Evolutionary conservation across 805 yeast species (phyloP).

Genomic region (Starmerella lactis-condensi): DNA sequence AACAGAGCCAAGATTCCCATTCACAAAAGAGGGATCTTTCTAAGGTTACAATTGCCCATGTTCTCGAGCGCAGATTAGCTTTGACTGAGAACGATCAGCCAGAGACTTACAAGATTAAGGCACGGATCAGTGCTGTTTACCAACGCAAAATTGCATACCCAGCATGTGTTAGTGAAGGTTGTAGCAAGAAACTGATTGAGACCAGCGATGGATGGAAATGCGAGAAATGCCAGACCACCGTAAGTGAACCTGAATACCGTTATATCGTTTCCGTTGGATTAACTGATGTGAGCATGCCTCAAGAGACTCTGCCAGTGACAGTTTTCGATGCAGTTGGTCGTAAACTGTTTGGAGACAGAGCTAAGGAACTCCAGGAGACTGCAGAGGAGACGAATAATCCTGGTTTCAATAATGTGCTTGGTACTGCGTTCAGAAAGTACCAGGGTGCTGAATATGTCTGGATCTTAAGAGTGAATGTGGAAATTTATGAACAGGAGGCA

Average conservation of each 20-base stretch:
- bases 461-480: slow-evolving; percentile 66
- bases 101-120: slow-evolving; percentile 61
- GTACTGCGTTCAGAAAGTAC: slow-evolving; percentile 29
- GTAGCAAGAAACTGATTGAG: slow-evolving; percentile 71
- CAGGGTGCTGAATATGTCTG: slow-evolving; percentile 56
- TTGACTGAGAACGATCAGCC: slow-evolving; percentile 47
- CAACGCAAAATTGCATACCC: slow-evolving; percentile 74
- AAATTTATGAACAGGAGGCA: slow-evolving; percentile 59
- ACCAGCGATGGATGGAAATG: slow-evolving; percentile 76
- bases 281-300: slow-evolving; percentile 49
- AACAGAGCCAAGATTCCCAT: slow-evolving; percentile 17
- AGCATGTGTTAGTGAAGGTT: slow-evolving; percentile 59
- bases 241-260: slow-evolving; percentile 54
- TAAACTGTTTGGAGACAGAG: slow-evolving; percentile 46
- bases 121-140: slow-evolving; percentile 50
- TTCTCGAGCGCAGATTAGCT: slow-evolving; percentile 51
- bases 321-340: slow-evolving; percentile 73
- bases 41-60: slow-evolving; percentile 36
- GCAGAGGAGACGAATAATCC: slow-evolving; percentile 14
- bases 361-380: slow-evolving; percentile 33
- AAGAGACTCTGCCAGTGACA: slow-evolving; percentile 46
- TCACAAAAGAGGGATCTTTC: slow-evolving; percentile 32
- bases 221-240: slow-evolving; percentile 67
- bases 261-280: slow-evolving; percentile 60
- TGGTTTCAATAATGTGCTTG: slow-evolving; percentile 26